These are phyloP conservation scores for Quercus aquifolioides DNA, from an alignment of 306 rosid genomes.

Conservation along the genomic window DNA sequence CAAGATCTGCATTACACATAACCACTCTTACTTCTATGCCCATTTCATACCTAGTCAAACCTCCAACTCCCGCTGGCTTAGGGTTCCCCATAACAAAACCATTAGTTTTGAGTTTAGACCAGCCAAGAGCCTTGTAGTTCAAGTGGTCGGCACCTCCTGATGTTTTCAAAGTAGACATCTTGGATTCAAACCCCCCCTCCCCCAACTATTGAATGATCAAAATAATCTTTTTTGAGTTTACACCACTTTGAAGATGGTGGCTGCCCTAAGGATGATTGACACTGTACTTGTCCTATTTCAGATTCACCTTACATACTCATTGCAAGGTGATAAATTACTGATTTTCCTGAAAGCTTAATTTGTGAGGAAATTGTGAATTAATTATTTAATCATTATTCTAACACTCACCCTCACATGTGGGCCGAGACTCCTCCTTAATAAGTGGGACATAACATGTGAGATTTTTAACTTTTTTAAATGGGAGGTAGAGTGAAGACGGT, in stretches of 20 bases:
- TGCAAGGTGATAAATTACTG: neutral
- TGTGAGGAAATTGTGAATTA: no score
- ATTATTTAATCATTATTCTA: no score
- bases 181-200: no score
- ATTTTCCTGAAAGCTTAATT: no score
- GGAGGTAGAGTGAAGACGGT: no score
- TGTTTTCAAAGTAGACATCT: no score
- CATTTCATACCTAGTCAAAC: neutral
- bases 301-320: neutral
- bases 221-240: neutral
- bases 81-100: neutral
- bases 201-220: no score
- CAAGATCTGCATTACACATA: neutral
- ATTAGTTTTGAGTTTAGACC: neutral
- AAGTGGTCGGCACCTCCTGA: no score
- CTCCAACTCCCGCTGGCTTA: neutral
- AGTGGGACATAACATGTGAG: no score
- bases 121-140: neutral
- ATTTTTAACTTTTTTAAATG: no score
- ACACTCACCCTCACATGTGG: no score
- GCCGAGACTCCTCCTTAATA: no score
- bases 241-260: neutral
- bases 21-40: neutral
- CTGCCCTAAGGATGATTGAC: neutral
- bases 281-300: neutral